Evolutionary conservation across 2,329 filamentous ascomycete genomes (phyloP), one percentile per base, ranked within the genome.

Genomic region (Macrophomina pseudophaseolina): DNA sequence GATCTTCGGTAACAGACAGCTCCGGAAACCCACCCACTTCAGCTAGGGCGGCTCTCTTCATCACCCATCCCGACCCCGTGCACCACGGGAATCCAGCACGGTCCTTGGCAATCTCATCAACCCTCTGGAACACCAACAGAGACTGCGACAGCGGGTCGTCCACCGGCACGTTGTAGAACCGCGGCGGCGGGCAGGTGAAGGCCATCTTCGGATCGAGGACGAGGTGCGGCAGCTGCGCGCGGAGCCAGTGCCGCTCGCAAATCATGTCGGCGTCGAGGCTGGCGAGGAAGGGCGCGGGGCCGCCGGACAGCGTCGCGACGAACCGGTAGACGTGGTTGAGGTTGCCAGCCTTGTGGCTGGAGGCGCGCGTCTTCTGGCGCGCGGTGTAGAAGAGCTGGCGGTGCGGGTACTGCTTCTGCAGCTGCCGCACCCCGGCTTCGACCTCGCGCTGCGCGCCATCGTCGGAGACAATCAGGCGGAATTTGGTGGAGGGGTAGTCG

Each of bases 181-280:
- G 81, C 78, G 77, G 59, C 30, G 86, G 85, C 32, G 86, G 86
- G 71, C 85, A 88, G n/a, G 84, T 85, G 58, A 88, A 80, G 58
- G 84, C 85, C 79, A 87, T 80, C 73, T 84, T 86, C 49, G 82
- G 79, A 71, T 89, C 85, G 67, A 67, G 52, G 9, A 89, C 71
- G 65, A 89, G 74, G 72, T 89, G 87, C 65, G 87, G 85, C n/a
- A 89, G 75, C 16, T 87, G 73, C 33, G 85, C 83, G 46, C 87
- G 84, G 16, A 90, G 67, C 86, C 87, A 90, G 54, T 85, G 78
- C 62, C 79, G 80, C 73, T 89, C 86, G 6, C 87, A 85, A 74
- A 90, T 89, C 88, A 90, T 90, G 72, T 90, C 88, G 23, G 87
- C 88, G 72, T 90, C 88, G 40, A 90, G 78, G 42, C 42, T 44